Base-by-base conservation (phyloP, 495 filamentous ascomycete genomes). In the Aspergillus panamensis region DNA sequence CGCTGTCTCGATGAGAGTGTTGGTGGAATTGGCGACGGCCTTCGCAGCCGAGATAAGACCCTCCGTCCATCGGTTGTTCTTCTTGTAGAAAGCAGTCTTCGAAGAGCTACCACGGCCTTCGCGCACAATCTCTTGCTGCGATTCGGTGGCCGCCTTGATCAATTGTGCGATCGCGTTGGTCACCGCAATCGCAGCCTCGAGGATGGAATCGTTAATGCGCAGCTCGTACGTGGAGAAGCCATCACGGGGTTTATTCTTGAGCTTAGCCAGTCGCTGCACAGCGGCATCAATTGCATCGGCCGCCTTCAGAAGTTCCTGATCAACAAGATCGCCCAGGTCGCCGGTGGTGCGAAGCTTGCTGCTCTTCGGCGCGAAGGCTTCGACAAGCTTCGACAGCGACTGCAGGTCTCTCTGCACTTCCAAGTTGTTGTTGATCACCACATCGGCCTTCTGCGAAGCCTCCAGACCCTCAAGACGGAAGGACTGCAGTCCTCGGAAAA, bases 1-100 rank as follows among this genome's bases (percentile, higher is more conserved):
- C 5, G 94, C 94, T 17, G 92, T 97, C 78, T 97, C 95, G 62
- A 97, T 98, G 59, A 98, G 80, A 33, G 84, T 94, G 76, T 96
- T 97, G 43, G 95, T 98, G 0, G 89, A 92, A 3, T 77, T 69
- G 12, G 94, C 94, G 7, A 98, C 95, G 1, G 94, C 94, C 76
- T 97, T 97, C 50, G 94, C 94, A 5, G 94, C 94, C 33, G 90
- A 95, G 70, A 98, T 96, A 45, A 98, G 82, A 48, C 94, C 94
- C 68, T 98, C 95, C 0, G 94, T 97, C 94, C 94, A 98, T 40
- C 94, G 86, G 64, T 90, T 90, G 80, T 97, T 95, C 77, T 96
- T 96, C 82, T 98, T 98, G 85, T 98, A 98, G 79, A 97, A 98
- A 35, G 91, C 90, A n/a, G 93, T 92, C 21, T 84, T 82, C 39